phyloP scores from a whole-genome alignment of 768 basidiomycete genomes.

The Terana coerulea region DNA sequence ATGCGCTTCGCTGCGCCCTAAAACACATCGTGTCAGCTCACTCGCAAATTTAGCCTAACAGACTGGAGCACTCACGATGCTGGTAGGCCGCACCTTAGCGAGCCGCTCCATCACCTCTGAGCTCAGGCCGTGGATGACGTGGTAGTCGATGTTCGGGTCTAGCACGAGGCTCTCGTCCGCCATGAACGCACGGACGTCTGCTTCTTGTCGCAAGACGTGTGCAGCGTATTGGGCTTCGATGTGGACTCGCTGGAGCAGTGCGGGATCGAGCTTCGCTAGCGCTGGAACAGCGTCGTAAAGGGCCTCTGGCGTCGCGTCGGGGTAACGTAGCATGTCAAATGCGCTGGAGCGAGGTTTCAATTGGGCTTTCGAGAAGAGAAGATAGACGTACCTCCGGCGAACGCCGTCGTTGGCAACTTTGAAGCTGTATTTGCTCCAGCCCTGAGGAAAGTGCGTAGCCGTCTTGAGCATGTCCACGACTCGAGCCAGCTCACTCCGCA shows the following conservation, averaged over 20 bases:
- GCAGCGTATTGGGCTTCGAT: constrained; percentile 67
- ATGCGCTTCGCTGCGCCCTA: constrained; percentile 91
- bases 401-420: constrained; percentile 39
- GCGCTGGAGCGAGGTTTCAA: constrained; percentile 44
- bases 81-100: constrained; percentile 55
- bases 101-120: constrained; percentile 72
- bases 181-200: constrained; percentile 70
- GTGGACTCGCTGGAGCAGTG: constrained; percentile 55
- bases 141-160: constrained; percentile 70
- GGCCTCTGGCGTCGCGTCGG: constrained; percentile 40
- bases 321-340: constrained; percentile 67
- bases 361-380: background rate
- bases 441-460: constrained; percentile 33
- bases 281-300: constrained; percentile 46
- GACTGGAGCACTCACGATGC: constrained; percentile 44
- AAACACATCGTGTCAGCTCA: background rate
- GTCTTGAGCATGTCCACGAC: constrained; percentile 34
- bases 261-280: constrained; percentile 46
- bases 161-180: constrained; percentile 72
- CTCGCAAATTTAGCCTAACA: background rate
- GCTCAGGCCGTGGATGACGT: constrained; percentile 61
- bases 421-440: constrained; percentile 42
- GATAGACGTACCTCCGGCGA: constrained; percentile 35
- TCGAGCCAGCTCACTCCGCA: constrained; percentile 30
- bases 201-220: constrained; percentile 67